Base-by-base conservation (phyloP, 2,329 filamentous ascomycete genomes). In the Hortaea werneckii region DNA sequence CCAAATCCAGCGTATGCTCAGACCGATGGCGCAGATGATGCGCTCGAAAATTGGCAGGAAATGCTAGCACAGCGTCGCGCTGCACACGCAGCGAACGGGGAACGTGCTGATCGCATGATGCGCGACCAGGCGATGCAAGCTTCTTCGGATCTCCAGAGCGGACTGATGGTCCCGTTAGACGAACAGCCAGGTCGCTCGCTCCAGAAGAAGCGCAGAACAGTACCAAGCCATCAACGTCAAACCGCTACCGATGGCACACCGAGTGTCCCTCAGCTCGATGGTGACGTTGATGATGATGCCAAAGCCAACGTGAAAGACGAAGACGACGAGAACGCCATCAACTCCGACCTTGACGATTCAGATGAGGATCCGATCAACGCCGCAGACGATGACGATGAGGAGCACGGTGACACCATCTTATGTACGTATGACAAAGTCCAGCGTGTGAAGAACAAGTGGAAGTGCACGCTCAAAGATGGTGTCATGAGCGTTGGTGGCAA, bases 371-470 rank as follows among this genome's bases (percentile, higher is more conserved):
- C 45, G 13, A 80, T 49, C 43, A 50, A 43, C 54, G 52, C 55
- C 42, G 54, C 58, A 45, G 57, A 57, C 42, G 61, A 65, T 12
- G 87, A 92, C 26, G 86, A 90, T 26, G 87, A 92, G 30, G 89
- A 92, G 42, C 86, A 88, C 10, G 87, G 94, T 49, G 79, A 82
- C 32, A 78, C 85, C 54, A 96, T 98, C 86, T 81, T 98, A 37
- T 98, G 92, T 73, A 95, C 94, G 64, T 98, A 98, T 65, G 92
- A 98, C 73, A 98, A 98, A 73, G 92, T 98, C 7, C 90, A 96
- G 69, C 79, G 92, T 41, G 92, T 96, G 60, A 98, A 98, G 81
- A 98, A 96, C 72, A 98, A 64, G 60, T 70, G 85, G 85, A 98
- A 98, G 85, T 98, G 92, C 69, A 89, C 87, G 1, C 80, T 98